Percentiles rank a stretch among this genome's conserved stretches.
phyloP scores from a whole-genome alignment of 2,329 filamentous ascomycete genomes.

The Pseudogymnoascus sp. region DNA sequence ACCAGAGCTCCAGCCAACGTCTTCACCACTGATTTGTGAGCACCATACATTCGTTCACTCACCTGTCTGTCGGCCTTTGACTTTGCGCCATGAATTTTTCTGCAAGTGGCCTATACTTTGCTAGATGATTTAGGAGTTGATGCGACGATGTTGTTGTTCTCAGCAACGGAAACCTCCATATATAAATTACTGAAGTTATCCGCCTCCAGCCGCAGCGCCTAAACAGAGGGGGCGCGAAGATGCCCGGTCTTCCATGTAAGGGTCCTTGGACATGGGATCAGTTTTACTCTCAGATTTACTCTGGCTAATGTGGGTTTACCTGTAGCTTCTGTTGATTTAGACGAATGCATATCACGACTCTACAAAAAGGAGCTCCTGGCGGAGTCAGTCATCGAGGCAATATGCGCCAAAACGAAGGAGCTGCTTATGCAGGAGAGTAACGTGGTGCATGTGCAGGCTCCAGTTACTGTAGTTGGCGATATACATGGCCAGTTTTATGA shows the following conservation, averaged over 20 bases:
- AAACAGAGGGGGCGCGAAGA: slow-evolving; percentile 28
- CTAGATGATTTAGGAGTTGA: slow-evolving; percentile 9
- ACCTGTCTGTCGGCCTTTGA: background rate
- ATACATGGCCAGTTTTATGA: slow-evolving; percentile 99
- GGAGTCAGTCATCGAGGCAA: slow-evolving; percentile 95
- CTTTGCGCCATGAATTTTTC: background rate
- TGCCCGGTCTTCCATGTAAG: slow-evolving; percentile 51
- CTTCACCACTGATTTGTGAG: slow-evolving; percentile 4
- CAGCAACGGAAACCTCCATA: slow-evolving; percentile 21
- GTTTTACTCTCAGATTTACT: slow-evolving; percentile 5
- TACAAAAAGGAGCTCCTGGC: slow-evolving; percentile 96
- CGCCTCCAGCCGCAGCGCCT: slow-evolving; percentile 16
- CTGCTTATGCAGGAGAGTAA: slow-evolving; percentile 99
- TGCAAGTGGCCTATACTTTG: background rate
- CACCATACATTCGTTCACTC: slow-evolving; percentile 1
- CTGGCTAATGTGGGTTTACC: slow-evolving; percentile 7
- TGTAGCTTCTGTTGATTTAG: slow-evolving; percentile 87
- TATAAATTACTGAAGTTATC: slow-evolving; percentile 19
- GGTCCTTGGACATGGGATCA: slow-evolving; percentile 6
- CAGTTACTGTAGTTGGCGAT: slow-evolving; percentile 94
- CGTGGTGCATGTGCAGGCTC: slow-evolving; percentile 91
- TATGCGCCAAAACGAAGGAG: slow-evolving; percentile 99
- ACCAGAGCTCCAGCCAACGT: slow-evolving; percentile 4
- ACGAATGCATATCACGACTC: slow-evolving; percentile 94
- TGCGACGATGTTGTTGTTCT: slow-evolving; percentile 28